phyloP scores from a whole-genome alignment of 2,329 filamentous ascomycete species.

The Mollisiaceae sp. region DNA sequence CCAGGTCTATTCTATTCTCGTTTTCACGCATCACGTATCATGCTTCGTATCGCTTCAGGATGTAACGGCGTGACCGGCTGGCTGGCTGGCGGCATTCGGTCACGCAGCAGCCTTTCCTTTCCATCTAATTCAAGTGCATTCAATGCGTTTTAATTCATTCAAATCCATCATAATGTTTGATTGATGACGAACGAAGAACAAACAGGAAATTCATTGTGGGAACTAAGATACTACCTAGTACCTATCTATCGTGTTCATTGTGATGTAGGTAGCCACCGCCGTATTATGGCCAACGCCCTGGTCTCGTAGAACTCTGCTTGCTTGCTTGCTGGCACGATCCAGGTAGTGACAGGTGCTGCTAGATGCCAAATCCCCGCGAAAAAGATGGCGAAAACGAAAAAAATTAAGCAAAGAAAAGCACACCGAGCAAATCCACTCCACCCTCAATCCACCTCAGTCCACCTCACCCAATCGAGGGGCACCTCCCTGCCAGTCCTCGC shows the following conservation, averaged over 20 bases:
- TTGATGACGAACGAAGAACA: too few relatives aligned
- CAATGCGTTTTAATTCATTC: too few relatives aligned
- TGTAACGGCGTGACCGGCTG: background rate
- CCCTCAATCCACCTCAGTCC: constrained; percentile 22
- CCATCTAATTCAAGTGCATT: background rate
- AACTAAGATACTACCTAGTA: background rate
- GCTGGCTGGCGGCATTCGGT: background rate
- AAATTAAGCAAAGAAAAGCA: constrained; percentile 4
- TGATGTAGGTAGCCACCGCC: background rate
- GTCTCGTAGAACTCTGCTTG: background rate
- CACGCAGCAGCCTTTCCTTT: background rate
- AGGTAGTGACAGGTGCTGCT: constrained; percentile 4
- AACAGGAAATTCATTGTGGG: background rate
- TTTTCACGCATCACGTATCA: background rate
- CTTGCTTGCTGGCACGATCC: background rate
- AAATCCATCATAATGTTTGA: too few relatives aligned
- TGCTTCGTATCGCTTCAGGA: too few relatives aligned
- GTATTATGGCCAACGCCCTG: background rate
- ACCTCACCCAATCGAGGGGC: constrained; percentile 42
- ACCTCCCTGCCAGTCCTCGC: constrained; percentile 69
- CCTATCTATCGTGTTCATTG: background rate
- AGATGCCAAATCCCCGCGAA: background rate
- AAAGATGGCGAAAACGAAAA: background rate
- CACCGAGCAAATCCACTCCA: background rate
- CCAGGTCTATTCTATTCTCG: background rate